Conservation (phyloP, 495 filamentous ascomycete species). For the Penicillium flavigenum region DNA sequence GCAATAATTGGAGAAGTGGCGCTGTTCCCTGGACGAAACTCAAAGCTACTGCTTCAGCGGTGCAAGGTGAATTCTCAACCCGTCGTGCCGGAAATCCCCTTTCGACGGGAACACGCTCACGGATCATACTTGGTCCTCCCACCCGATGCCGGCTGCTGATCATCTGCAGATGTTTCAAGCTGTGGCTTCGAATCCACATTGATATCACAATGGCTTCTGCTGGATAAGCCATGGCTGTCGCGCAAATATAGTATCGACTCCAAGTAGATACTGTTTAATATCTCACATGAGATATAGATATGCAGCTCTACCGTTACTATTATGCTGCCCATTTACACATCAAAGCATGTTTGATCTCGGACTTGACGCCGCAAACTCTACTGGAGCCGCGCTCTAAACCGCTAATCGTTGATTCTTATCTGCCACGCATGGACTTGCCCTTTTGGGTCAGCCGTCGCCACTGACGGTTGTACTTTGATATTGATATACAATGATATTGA, state of each 20-base stretch:
- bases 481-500: neutral
- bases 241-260: neutral
- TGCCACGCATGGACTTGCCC: slow-evolving; percentile 24
- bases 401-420: slow-evolving; percentile 23
- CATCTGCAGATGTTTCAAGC: neutral
- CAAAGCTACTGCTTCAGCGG: slow-evolving; percentile 7
- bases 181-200: neutral
- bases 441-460: slow-evolving; percentile 22
- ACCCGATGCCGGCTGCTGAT: neutral
- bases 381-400: slow-evolving; percentile 13
- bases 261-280: neutral
- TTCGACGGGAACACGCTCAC: neutral
- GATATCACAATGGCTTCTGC: neutral
- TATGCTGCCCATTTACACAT: neutral
- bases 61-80: neutral
- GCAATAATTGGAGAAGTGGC: neutral
- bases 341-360: neutral
- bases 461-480: slow-evolving; percentile 12
- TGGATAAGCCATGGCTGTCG: neutral
- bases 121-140: neutral
- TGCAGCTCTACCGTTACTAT: neutral
- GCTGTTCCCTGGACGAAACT: neutral
- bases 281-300: neutral
- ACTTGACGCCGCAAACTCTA: neutral
- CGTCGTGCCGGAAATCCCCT: slow-evolving; percentile 15